Evolutionary conservation across 2,329 filamentous ascomycete genomes (phyloP).

Genomic region (Colletotrichum lentis): DNA sequence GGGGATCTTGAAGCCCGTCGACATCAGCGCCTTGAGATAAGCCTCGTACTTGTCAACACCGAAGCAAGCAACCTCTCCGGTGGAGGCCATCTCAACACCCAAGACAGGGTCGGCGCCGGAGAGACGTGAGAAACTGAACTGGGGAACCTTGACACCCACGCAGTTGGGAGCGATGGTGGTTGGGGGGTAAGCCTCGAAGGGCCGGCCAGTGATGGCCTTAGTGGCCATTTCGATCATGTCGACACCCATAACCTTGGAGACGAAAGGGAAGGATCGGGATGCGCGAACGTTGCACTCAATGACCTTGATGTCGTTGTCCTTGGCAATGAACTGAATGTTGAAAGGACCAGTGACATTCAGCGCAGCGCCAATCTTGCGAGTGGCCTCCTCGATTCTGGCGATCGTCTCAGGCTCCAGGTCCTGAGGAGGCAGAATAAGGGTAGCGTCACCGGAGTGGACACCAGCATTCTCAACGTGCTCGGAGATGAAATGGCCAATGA

Average conservation of each 20-base stretch:
- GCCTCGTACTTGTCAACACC: conserved; percentile 96
- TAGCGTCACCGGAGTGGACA: conserved; percentile 98
- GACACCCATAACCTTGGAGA: conserved; percentile 97
- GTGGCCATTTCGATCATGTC: conserved; percentile 99
- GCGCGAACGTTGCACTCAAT: conserved; percentile 99
- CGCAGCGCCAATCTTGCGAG: conserved; percentile 90
- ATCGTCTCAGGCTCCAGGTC: conserved; percentile 92
- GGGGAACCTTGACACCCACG: conserved; percentile 96
- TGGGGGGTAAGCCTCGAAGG: conserved; percentile 82
- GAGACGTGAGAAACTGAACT: conserved; percentile 98
- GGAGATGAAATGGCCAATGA: conserved; percentile 96
- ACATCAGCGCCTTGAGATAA: conserved; percentile 94
- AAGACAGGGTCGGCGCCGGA: conserved; percentile 95
- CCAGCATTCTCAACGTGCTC: conserved; percentile 99
- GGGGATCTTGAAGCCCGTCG: conserved; percentile 94
- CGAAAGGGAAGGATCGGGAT: conserved; percentile 95
- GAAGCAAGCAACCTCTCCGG: conserved; percentile 96
- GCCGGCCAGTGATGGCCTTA: conserved; percentile 90
- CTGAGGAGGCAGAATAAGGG: conserved; percentile 91
- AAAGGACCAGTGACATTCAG: conserved; percentile 95
- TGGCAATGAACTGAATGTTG: conserved; percentile 99
- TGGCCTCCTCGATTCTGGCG: conserved; percentile 89
- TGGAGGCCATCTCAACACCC: conserved; percentile 99
- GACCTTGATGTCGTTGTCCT: conserved; percentile 99
- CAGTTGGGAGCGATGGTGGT: conserved; percentile 79